phyloP scores from a whole-genome alignment of 2,329 filamentous ascomycete genomes.

The Aspergillus melleus region DNA sequence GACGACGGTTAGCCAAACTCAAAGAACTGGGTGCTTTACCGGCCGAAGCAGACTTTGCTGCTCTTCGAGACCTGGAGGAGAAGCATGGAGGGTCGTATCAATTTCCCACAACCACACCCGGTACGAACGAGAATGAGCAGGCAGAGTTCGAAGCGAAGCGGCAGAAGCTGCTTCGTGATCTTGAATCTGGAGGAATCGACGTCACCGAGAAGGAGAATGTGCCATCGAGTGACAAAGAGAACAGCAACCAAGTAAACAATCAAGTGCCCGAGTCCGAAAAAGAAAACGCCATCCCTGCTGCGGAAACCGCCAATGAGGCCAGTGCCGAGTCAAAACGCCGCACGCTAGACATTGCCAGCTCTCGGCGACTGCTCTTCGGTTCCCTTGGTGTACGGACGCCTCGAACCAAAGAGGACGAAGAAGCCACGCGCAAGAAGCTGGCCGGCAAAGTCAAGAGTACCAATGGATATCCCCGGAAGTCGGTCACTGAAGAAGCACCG shows the following conservation, averaged over 20 bases:
- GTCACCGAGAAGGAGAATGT: conserved; percentile 39
- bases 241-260: conserved; percentile 9
- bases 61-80: conserved; percentile 45
- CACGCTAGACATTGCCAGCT: conserved; percentile 60
- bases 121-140: conserved; percentile 29
- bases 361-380: conserved; percentile 68
- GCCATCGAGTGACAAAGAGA: conserved; percentile 16
- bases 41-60: conserved; percentile 50
- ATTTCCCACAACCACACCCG: conserved; percentile 20
- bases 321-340: conserved; percentile 35
- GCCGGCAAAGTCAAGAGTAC: conserved; percentile 56
- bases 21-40: conserved; percentile 56
- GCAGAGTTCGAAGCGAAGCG: conserved; percentile 53
- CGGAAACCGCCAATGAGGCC: conserved; percentile 11
- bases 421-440: conserved; percentile 60
- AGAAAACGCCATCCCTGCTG: conserved; percentile 9
- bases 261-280: not conserved
- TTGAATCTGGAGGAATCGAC: conserved; percentile 56
- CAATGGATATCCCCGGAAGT: conserved; percentile 29
- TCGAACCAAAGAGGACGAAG: conserved; percentile 67
- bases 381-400: conserved; percentile 70
- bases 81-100: conserved; percentile 25
- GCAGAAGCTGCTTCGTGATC: conserved; percentile 52
- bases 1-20: conserved; percentile 52
- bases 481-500: conserved; percentile 23